Conservation (phyloP, 176 grass and related monocot genomes). For the Cenchrus purpureus region DNA sequence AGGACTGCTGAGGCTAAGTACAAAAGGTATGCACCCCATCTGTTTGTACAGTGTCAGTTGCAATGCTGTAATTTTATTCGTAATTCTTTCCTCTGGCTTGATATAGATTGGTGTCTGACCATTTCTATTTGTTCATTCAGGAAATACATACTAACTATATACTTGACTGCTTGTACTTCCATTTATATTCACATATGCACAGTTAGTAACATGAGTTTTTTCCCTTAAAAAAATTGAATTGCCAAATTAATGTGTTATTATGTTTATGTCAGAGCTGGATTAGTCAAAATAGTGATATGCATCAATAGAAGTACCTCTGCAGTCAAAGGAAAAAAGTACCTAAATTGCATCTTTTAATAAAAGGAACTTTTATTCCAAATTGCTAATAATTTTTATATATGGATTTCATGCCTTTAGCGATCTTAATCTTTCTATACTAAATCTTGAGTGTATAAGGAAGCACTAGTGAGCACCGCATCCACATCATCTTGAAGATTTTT, state of each 20-base stretch:
- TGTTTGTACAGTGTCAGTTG: neutral
- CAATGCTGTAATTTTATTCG: neutral
- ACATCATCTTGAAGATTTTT: neutral
- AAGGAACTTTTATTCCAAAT: neutral
- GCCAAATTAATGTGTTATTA: neutral
- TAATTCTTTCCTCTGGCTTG: neutral
- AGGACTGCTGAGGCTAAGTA: constrained; percentile 36
- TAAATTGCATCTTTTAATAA: neutral
- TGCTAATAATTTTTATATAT: neutral
- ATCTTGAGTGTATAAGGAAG: too few relatives aligned
- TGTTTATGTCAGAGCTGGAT: constrained; percentile 8
- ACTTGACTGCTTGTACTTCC: neutral
- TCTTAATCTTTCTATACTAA: too few relatives aligned
- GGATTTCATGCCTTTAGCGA: neutral
- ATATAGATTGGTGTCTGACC: neutral
- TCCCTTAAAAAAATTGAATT: neutral
- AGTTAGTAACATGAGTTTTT: neutral
- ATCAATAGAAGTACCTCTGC: neutral
- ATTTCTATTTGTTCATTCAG: constrained; percentile 3
- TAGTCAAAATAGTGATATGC: neutral
- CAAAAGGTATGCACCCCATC: constrained; percentile 39
- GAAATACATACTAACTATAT: neutral
- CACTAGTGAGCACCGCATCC: too few relatives aligned
- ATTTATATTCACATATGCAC: neutral
- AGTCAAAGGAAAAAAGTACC: neutral